Base-by-base conservation (phyloP, 2,329 filamentous ascomycete genomes). In the Orbilia quercus region DNA sequence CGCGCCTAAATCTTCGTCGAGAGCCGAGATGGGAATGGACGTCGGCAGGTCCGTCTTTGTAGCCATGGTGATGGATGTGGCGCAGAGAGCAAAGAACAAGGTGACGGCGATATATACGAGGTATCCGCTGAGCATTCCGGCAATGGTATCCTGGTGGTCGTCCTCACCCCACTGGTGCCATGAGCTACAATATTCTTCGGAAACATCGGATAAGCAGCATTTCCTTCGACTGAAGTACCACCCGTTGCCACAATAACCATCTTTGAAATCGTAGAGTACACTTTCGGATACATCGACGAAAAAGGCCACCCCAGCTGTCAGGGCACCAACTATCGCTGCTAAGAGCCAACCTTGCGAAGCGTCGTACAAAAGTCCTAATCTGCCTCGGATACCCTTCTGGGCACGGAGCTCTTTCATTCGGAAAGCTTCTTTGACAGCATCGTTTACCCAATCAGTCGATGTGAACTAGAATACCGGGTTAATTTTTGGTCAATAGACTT, bases 41-140 rank as follows among this genome's bases (percentile, higher is more conserved):
- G 93, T 96, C 0, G 94, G 93, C 1, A 98, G 91, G 5, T 95
- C 89, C 0, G 94, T 98, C 82, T 96, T 96, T n/a, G 95, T 97
- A 28, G 88, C 88, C 47, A 98, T 82, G 0, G 94, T 96, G 69
- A 98, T 82, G 54, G 90, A 82, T 78, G 93, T 98, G 1, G 93
- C 88, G 3, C 89, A 79, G 71, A 87, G 81, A 1, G 95, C 85
- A 25, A 98, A 85, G 1, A 84, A 60, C 11, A 96, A 82, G 16
- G 91, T 91, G 77, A 88, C 87, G 38, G 87, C 75, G 57, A 96
- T 84, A 79, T 94, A 98, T 63, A 92, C 84, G 25, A 83, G 82
- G 79, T 90, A 98, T 75, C 96, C 90, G n/a, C 90, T 87, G 4
- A 64, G 25, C 40, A 42, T 62, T 31, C 84, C 89, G 88, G n/a